phyloP scores from a whole-genome alignment of 169 alveolate species.

The Plasmodium falciparum region DNA sequence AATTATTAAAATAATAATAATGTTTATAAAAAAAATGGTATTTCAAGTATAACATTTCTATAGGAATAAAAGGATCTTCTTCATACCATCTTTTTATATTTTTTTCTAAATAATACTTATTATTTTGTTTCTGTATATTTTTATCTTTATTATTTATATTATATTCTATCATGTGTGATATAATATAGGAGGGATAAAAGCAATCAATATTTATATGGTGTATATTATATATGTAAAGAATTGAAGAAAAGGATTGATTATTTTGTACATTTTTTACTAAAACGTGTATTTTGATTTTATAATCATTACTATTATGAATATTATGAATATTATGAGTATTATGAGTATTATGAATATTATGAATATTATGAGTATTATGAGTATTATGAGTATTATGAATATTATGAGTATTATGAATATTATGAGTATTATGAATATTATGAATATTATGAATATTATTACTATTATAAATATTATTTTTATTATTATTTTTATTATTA shows the following conservation, averaged over 20 bases:
- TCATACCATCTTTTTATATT: background rate
- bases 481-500: background rate
- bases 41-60: constrained; percentile 25
- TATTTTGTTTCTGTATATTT: background rate
- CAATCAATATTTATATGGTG: constrained; percentile 16
- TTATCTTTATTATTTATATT: no score
- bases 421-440: no score
- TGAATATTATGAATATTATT: no score
- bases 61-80: background rate
- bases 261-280: constrained; percentile 17
- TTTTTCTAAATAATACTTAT: background rate
- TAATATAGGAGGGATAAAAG: background rate
- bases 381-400: no score
- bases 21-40: constrained; percentile 29
- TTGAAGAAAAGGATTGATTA: constrained; percentile 28
- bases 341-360: no score
- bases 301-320: no score
- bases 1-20: constrained; percentile 37
- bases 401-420: no score
- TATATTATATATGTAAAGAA: constrained; percentile 9
- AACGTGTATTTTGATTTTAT: background rate
- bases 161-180: no score
- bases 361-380: no score
- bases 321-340: no score
- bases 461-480: no score